Evolutionary conservation across 2,329 filamentous ascomycete genomes (phyloP).

Genomic region (Pseudocercospora crystallina): DNA sequence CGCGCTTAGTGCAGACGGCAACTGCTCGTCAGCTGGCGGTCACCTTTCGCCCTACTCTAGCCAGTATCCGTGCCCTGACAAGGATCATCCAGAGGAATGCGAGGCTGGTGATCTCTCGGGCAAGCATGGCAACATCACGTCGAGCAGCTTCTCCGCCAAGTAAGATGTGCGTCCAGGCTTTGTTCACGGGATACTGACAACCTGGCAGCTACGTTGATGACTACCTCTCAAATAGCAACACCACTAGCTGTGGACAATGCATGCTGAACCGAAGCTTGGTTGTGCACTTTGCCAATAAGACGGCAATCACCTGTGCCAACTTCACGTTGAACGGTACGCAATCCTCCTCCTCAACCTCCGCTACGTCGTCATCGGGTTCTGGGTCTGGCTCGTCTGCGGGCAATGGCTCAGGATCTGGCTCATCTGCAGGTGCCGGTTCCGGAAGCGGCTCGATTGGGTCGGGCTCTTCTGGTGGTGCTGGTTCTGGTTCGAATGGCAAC

Average conservation of each 20-base stretch:
- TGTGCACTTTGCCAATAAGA: slow-evolving; percentile 54
- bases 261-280: slow-evolving; percentile 51
- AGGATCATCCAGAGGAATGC: slow-evolving; percentile 39
- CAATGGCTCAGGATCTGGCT: background rate
- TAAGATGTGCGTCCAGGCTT: slow-evolving; percentile 16
- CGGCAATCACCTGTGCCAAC: slow-evolving; percentile 58
- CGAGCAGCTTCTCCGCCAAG: slow-evolving; percentile 32
- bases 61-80: slow-evolving; percentile 40
- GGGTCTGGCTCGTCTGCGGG: slow-evolving; percentile 6
- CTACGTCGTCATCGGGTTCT: slow-evolving; percentile 8
- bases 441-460: background rate
- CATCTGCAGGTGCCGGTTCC: slow-evolving; percentile 1
- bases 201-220: slow-evolving; percentile 47
- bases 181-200: background rate
- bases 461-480: slow-evolving; percentile 1
- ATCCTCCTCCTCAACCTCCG: slow-evolving; percentile 14
- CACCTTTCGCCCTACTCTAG: slow-evolving; percentile 48
- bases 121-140: slow-evolving; percentile 44
- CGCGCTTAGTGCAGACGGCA: slow-evolving; percentile 42
- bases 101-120: slow-evolving; percentile 48
- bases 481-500: background rate
- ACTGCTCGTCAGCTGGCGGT: slow-evolving; percentile 43
- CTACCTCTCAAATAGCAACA: slow-evolving; percentile 43
- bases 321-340: slow-evolving; percentile 39
- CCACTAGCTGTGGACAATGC: slow-evolving; percentile 11